These are phyloP conservation scores for Chaetomiaceae sp. DNA, from an alignment of 2,329 filamentous ascomycete species.

Conservation along the genomic window DNA sequence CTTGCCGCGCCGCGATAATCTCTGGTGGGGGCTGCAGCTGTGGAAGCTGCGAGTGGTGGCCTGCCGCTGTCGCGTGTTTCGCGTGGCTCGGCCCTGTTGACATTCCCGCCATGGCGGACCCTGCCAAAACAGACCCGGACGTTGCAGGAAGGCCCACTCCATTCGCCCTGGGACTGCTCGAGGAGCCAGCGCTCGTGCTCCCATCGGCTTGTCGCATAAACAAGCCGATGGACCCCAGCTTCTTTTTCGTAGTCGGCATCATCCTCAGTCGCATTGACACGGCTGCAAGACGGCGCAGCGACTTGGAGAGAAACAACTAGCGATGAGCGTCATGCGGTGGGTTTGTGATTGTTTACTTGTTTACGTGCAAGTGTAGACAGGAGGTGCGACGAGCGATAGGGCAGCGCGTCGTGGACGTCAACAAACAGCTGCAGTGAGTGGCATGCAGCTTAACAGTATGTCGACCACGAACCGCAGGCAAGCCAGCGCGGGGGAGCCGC, in stretches of 20 bases:
- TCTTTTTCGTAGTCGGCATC: constrained; percentile 32
- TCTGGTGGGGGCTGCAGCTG: constrained; percentile 30
- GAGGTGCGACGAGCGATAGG: background rate
- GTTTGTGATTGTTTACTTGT: constrained; percentile 26
- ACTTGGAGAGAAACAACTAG: constrained; percentile 16
- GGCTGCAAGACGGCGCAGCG: background rate
- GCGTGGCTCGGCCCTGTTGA: constrained; percentile 16
- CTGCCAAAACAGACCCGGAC: constrained; percentile 16
- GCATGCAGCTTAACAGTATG: constrained; percentile 10
- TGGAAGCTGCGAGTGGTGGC: constrained; percentile 14
- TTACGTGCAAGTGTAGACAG: constrained; percentile 18
- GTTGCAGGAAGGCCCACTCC: constrained; percentile 21
- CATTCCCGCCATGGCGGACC: no score
- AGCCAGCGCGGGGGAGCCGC: constrained; percentile 21
- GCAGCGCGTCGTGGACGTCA: constrained; percentile 9
- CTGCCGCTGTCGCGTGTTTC: constrained; percentile 2
- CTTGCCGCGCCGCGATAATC: constrained; percentile 32
- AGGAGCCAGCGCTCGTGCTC: constrained; percentile 12
- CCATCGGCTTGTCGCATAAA: constrained; percentile 24
- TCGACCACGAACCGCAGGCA: constrained; percentile 11
- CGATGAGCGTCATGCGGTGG: constrained; percentile 4
- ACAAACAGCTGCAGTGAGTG: constrained; percentile 11
- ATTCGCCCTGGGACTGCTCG: constrained; percentile 9
- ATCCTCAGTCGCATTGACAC: constrained; percentile 27
- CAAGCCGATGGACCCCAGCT: constrained; percentile 34